Percentiles rank a stretch among this genome's conserved stretches.
Conservation (phyloP, 495 filamentous ascomycete genomes). For the Apiosordaria backusii region DNA sequence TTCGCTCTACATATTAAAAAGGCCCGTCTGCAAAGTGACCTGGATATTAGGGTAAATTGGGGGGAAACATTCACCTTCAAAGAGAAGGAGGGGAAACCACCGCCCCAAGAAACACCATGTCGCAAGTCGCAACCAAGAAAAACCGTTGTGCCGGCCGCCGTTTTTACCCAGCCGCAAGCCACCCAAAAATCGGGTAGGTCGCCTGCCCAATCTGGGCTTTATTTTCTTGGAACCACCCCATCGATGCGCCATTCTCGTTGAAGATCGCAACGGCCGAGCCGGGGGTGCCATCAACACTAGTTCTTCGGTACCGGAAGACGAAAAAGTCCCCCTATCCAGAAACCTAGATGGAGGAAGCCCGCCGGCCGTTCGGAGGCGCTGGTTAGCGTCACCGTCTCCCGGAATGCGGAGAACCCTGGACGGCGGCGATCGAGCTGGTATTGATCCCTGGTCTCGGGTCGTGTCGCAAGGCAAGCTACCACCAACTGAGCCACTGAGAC, state of each 20-base stretch:
- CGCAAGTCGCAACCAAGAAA: background rate
- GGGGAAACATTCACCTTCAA: background rate
- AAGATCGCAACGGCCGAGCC: background rate
- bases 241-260: background rate
- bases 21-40: constrained; percentile 2
- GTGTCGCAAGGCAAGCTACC: background rate
- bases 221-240: background rate
- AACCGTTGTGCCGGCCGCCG: background rate
- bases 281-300: background rate
- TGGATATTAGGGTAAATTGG: constrained; percentile 25
- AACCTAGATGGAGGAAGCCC: background rate
- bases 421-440: background rate
- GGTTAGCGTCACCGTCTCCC: background rate
- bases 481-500: too few relatives aligned
- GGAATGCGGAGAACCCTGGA: constrained; percentile 4
- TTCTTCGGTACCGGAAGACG: background rate
- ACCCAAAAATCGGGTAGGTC: background rate
- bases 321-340: background rate
- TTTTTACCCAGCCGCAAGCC: background rate
- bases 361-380: background rate
- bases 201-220: background rate
- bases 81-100: background rate
- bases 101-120: background rate
- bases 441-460: background rate
- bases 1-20: constrained; percentile 21